Evolutionary conservation across 345 rosid genomes (phyloP).

Genomic region (Citrus mangshanensis): DNA sequence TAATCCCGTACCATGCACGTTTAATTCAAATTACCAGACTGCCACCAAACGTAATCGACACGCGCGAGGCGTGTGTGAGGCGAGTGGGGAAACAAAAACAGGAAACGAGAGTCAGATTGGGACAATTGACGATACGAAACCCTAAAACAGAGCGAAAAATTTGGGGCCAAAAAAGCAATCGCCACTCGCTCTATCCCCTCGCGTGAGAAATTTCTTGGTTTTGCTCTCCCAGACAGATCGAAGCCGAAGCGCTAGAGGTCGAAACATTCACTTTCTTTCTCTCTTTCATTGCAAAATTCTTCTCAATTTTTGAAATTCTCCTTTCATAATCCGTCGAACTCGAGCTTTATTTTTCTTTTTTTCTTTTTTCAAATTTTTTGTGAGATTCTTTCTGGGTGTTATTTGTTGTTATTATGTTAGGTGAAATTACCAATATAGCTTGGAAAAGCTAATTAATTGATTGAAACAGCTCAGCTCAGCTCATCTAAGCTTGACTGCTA

Average conservation of each 20-base stretch:
- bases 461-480: not conserved
- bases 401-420: not conserved
- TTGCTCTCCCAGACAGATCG: conserved; percentile 1
- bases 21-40: not conserved
- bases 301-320: not conserved
- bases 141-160: conserved; percentile 10
- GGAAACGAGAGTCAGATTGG: conserved; percentile 14
- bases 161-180: conserved; percentile 1
- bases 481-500: not conserved
- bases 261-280: not conserved
- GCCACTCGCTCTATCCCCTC: conserved; percentile 19
- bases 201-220: conserved; percentile 7
- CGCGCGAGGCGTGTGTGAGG: conserved; percentile 4
- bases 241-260: conserved; percentile 7
- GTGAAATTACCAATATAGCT: not conserved
- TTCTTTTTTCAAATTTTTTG: not conserved
- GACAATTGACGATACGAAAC: conserved; percentile 10
- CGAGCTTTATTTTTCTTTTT: not conserved
- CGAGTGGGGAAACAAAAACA: conserved; percentile 5
- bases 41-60: not conserved
- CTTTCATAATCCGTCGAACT: not conserved
- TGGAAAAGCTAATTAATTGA: not conserved
- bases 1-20: not conserved
- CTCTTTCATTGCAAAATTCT: not conserved
- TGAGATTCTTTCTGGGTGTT: not conserved